Base-by-base conservation (phyloP, 176 grass and related monocot genomes). In the Eragrostis curvula region DNA sequence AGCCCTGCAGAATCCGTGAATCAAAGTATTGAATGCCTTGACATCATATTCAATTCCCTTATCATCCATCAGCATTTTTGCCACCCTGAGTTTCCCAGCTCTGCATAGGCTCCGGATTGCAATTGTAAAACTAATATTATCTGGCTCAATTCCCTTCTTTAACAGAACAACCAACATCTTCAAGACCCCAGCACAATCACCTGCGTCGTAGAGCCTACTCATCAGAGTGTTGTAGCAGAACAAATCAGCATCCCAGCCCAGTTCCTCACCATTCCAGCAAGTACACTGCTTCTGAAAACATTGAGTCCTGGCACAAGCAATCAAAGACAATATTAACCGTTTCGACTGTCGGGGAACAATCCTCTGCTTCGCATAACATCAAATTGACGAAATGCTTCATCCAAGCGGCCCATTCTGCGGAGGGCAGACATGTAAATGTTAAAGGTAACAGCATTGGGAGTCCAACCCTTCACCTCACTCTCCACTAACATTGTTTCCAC, bases 121-220 rank as follows among this genome's bases (percentile, higher is more conserved):
- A 84, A 92, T 86, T 21, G 94, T 97, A 88, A 90, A 94, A 78
- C 88, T 88, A 68, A 92, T 94, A 63, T 78, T 70, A 84, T 94
- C 94, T 21, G 94, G 91, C 11, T 78, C 73, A 30, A 94, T 82
- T 10, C 94, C 94, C 68, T 84, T 94, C 87, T 94, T 97, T 30
- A 94, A 40, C 76, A 92, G 79, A 89, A 84, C 79, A 66, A 81
- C 79, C 39, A 94, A 59, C 7, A 91, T 72, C 75, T 94, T 94
- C 66, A 97, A 85, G 81, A 94, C 78, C 24, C 32, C 75, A 45
- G 71, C 20, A 75, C 79, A 89, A 78, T 84, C 71, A 86, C 71
- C 79, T 24, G 81, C 16, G 17, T 97, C 87, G 15, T 67, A 91
- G 51, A 97, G 62, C 74, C 94, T 90, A 79, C 85, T 75, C 94